Evolutionary conservation across 345 rosid genomes (phyloP), one percentile per base, ranked within the genome.

Genomic region (Linum lewisii): DNA sequence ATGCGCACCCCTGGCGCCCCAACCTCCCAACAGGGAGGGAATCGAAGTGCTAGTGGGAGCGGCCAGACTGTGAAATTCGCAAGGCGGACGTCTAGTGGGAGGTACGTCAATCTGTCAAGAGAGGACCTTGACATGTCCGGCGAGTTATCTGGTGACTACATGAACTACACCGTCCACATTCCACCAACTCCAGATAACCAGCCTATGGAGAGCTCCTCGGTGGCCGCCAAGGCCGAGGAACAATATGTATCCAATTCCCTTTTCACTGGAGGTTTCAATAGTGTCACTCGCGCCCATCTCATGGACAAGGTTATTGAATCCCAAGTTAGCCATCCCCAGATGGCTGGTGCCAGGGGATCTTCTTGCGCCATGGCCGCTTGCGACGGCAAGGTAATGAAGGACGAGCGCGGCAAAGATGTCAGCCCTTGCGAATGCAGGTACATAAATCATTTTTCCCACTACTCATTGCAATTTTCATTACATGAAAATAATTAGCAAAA

Each of bases 291-390:
- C 1, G 96, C 96, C 1, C 96, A 92, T 75, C 85, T 88, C 62
- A 92, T 88, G 96, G 98, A 93, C 60, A 93, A 93, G 70, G 99
- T 92, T 61, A 93, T 89, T 5, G 99, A 93, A 7, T 86, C 91
- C 2, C 88, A 93, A 82, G 99, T 89, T 6, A 72, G 72, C 26
- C 99, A 93, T 67, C 99, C 97, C 37, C 99, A 93, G 67, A 93
- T 89, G 97, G 90, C 88, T 5, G 95, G 99, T 4, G 74, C 97
- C 23, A 89, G 79, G 65, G 99, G 97, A 4, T 78, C 91, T 32
- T 69, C 85, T 2, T 93, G 99, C 60, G 63, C 82, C 7, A 93
- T 93, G 97, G 81, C 80, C 15, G 94, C 89, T 22, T 93, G 95
- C 45, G 99, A 89, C 57, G 99, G 97, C 34, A 93, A 85, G 71